Base-by-base conservation (phyloP, 306 rosid species). In the Cicer bijugum region DNA sequence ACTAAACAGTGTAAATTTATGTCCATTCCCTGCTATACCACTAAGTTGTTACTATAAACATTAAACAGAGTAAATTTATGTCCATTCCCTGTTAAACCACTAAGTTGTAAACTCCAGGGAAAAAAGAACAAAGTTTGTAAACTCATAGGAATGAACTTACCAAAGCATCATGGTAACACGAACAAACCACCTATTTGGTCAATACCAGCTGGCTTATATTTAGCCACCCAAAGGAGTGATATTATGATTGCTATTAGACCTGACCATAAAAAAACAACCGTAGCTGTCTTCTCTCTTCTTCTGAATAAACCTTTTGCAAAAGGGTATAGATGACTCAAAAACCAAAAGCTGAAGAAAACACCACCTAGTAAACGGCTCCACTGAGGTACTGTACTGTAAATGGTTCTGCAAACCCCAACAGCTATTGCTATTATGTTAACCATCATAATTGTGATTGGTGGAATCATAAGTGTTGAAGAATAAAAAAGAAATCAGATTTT, bases 241-340 rank as follows among this genome's bases (percentile, higher is more conserved):
- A 93, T 93, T 20, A 93, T 93, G 83, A 93, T 89, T 4, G 98
- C 92, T 51, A 93, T 85, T 44, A 93, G 88, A 4, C 97, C 98
- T 48, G 98, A 91, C 98, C 98, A 93, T 19, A 93, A 97, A 85
- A 88, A 93, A 80, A 93, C 98, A 88, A 91, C 86, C 85, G 98
- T 93, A 15, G 97, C 97, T 6, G 98, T 93, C 75, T 85, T 88
- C 10, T 93, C 98, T 74, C 98, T 87, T 82, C 97, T 83, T 76
- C 98, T 97, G 96, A 93, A 91, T 74, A 93, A 75, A 55, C 98
- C 97, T 80, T 93, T 93, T 9, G 98, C 97, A 12, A 91, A 93
- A 39, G 98, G 98, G 76, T 93, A 93, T 33, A 93, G 88, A 86
- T 93, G 98, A 19, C 96, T 89, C 81, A 93, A 74, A 3, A 93